Base-by-base conservation (phyloP, 1,139 yeast species). In the Suhomyces coccinellae region DNA sequence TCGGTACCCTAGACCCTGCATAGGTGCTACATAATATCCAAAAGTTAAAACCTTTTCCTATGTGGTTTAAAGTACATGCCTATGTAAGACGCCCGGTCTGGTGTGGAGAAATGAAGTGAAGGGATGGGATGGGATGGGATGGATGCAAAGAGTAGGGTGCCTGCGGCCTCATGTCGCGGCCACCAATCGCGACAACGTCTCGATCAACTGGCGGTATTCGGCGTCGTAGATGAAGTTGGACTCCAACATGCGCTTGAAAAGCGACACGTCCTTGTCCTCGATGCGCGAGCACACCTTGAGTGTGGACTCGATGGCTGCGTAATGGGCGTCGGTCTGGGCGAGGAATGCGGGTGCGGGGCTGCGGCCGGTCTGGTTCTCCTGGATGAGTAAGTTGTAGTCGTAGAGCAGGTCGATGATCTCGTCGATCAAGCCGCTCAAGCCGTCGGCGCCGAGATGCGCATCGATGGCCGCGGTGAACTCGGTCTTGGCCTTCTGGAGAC, bases 321-420 rank as follows among this genome's bases (percentile, higher is more conserved):
- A 47, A n/a, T 40, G 34, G n/a, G 28, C 40, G 14, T 28, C 41
- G 7, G 44, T 44, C 28, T 37, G 17, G 13, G 33, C 22, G 13
- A 33, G 16, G 22, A 46, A 46, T n/a, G 15, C 27, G 3, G 41
- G 33, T 11, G 37, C 42, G 1, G 42, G 46, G 6, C 36, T n/a
- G 14, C 27, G 20, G 5, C 46, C 45, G 9, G 37, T 32, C 26
- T 45, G 48, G 34, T 46, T 43, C 33, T 50, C 46, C 16, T 51
- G 56, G 9, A 48, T 44, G 16, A 47, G 49, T 27, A 46, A 44
- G 36, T 55, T 53, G 51, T 52, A 54, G 41, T 56, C 59, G 40
- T 49, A 53, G 35, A 56, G 41, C 34, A 52, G 38, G 35, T 57
- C 57, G 26, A 54, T 52, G 14, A 56, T 50, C 2, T 39, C 49